Evolutionary conservation across 2,329 filamentous ascomycete genomes (phyloP).

Genomic region (Juglanconis sp.): DNA sequence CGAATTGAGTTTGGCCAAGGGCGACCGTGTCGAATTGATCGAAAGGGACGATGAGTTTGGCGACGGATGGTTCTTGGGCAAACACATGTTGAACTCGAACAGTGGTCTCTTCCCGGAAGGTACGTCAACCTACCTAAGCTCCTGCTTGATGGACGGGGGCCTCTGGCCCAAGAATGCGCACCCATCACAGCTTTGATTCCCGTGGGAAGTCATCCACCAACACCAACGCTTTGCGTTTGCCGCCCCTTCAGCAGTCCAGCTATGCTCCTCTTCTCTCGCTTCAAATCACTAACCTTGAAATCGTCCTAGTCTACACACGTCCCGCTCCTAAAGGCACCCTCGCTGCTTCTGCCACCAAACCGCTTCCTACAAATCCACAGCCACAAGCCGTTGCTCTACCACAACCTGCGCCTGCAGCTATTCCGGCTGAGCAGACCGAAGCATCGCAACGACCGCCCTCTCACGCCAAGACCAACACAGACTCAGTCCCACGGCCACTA

Average conservation of each 20-base stretch:
- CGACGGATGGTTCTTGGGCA: slow-evolving; percentile 80
- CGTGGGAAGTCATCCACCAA: background rate
- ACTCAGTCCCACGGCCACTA: slow-evolving; percentile 38
- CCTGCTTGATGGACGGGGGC: background rate
- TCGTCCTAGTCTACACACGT: slow-evolving; percentile 57
- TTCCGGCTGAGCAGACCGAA: slow-evolving; percentile 15
- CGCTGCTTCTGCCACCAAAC: slow-evolving; percentile 2
- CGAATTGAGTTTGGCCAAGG: slow-evolving; percentile 84
- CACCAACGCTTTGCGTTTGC: background rate
- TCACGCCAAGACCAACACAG: slow-evolving; percentile 23
- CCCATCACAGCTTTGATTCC: background rate
- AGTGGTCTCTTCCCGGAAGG: slow-evolving; percentile 82
- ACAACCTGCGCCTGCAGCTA: slow-evolving; percentile 4
- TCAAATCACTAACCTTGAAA: background rate
- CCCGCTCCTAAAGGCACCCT: slow-evolving; percentile 44
- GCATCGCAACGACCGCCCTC: slow-evolving; percentile 20
- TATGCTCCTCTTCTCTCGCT: background rate
- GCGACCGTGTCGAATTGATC: slow-evolving; percentile 77
- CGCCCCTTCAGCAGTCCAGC: background rate
- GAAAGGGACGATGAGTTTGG: slow-evolving; percentile 87
- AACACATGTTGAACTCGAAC: slow-evolving; percentile 68
- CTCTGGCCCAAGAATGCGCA: background rate
- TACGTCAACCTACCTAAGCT: slow-evolving; percentile 35
- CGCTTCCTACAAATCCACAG: slow-evolving; percentile 1
- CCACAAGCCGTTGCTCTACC: background rate